A percentile compares a stretch with the other conserved stretches of the same genome.
These are phyloP conservation scores for Epichloe uncinata DNA, from an alignment of 2,329 filamentous ascomycete genomes.

Conservation along the genomic window DNA sequence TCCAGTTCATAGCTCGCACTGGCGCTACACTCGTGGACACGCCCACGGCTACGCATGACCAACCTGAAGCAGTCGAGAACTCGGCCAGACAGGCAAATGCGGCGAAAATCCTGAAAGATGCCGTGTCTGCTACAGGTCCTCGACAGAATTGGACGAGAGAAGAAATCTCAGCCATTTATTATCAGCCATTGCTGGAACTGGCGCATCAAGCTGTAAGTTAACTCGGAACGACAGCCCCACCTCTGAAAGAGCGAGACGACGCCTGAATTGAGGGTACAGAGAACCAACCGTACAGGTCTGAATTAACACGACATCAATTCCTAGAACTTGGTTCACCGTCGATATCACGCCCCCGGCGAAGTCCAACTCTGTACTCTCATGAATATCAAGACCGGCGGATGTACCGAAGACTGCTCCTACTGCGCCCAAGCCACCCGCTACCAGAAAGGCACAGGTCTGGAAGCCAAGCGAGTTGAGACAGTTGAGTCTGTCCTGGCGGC, in stretches of 20 bases:
- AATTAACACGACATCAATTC: constrained; percentile 6
- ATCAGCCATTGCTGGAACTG: constrained; percentile 68
- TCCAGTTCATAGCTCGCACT: neutral
- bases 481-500: constrained; percentile 73
- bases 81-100: constrained; percentile 9
- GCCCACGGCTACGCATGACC: constrained; percentile 4
- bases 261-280: neutral
- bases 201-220: constrained; percentile 55
- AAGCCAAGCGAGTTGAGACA: constrained; percentile 64
- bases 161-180: constrained; percentile 70
- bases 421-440: constrained; percentile 81
- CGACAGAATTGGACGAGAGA: constrained; percentile 69
- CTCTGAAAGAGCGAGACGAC: neutral
- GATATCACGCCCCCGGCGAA: constrained; percentile 71
- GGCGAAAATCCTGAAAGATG: constrained; percentile 29
- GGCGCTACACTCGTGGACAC: constrained; percentile 9
- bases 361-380: constrained; percentile 90
- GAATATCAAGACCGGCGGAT: constrained; percentile 94
- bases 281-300: neutral
- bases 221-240: neutral
- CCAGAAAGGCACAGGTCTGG: constrained; percentile 60
- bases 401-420: constrained; percentile 86
- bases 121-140: constrained; percentile 46
- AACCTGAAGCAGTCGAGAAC: constrained; percentile 1
- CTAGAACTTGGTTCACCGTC: constrained; percentile 64